Evolutionary conservation across 208 protist species (phyloP), one percentile per base, ranked within the genome.

Genomic region (Naegleria lovaniensis): DNA sequence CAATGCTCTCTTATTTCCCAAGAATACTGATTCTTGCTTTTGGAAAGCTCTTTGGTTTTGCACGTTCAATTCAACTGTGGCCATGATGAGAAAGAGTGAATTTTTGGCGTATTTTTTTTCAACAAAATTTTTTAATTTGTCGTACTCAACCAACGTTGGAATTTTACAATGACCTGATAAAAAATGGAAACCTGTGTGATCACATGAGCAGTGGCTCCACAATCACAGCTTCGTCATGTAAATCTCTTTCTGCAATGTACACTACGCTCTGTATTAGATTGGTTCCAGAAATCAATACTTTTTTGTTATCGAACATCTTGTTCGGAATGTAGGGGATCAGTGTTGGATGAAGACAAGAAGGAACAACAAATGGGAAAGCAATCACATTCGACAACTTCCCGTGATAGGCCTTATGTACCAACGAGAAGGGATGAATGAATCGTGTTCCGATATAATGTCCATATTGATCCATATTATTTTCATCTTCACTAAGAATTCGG

Each of bases 11-110:
- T 93, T 95, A 36, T 58, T 90, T 43, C 85, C 92, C 36, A 95
- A 84, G 92, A 94, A 95, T 33, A 97, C 89, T 88, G 91, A 59
- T 40, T 90, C 43, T 95, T 98, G 96, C 93, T 98, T 97, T 93
- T 97, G 96, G 95, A 95, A 98, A 25, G 96, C 95, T 92, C 92
- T 95, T 92, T 98, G 94, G 38, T 91, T 79, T 79, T 79, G 67
- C 0, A 79, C 67, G 29, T 19, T 13, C 19, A 79, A n/a, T 79
- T 79, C 67, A 29, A 67, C 22, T 15, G 55, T 29, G 19, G 22
- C 22, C 55, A 29, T 67, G 55, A 67, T 29, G 43, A 48, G 43
- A 48, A 48, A 48, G 43, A 48, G 43, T 48, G 43, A 7, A 48
- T 1, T 48, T 48, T 48, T 48, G 11, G 55, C 22, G 22, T 67